These are phyloP conservation scores for Boletus rubropictus DNA, from an alignment of 768 basidiomycete species.

Conservation along the genomic window DNA sequence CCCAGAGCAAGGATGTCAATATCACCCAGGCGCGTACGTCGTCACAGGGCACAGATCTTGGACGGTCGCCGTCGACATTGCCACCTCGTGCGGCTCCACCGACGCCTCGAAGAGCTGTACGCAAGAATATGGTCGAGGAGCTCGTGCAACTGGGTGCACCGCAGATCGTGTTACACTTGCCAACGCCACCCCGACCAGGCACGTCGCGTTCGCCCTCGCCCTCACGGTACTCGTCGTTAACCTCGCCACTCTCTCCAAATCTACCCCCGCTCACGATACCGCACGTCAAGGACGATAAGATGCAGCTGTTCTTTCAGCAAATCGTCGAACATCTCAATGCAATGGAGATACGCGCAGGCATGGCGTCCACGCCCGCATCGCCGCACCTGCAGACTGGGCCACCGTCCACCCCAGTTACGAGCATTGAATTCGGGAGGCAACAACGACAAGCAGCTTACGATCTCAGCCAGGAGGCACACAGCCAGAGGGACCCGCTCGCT, in stretches of 20 bases:
- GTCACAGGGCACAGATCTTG: constrained; percentile 24
- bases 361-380: constrained; percentile 12
- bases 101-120: constrained; percentile 54
- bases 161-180: constrained; percentile 24
- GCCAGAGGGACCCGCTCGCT: constrained; percentile 37
- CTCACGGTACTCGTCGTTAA: constrained; percentile 22
- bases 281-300: constrained; percentile 63
- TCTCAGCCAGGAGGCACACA: not conserved
- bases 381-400: constrained; percentile 11
- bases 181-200: constrained; percentile 24
- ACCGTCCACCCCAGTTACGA: constrained; percentile 10
- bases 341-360: constrained; percentile 52
- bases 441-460: constrained; percentile 7
- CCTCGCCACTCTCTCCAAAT: constrained; percentile 32
- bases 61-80: constrained; percentile 33
- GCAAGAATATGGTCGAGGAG: constrained; percentile 24
- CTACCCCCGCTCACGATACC: constrained; percentile 56
- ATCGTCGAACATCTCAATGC: constrained; percentile 74
- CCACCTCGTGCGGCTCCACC: constrained; percentile 55
- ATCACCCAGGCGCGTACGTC: constrained; percentile 15
- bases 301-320: constrained; percentile 83
- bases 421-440: constrained; percentile 20
- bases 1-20: constrained; percentile 23
- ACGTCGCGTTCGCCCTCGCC: constrained; percentile 18
- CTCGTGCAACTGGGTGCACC: constrained; percentile 11